Evolutionary conservation across 805 yeast species (phyloP).

Genomic region (Wickerhamiella allomyrinae): DNA sequence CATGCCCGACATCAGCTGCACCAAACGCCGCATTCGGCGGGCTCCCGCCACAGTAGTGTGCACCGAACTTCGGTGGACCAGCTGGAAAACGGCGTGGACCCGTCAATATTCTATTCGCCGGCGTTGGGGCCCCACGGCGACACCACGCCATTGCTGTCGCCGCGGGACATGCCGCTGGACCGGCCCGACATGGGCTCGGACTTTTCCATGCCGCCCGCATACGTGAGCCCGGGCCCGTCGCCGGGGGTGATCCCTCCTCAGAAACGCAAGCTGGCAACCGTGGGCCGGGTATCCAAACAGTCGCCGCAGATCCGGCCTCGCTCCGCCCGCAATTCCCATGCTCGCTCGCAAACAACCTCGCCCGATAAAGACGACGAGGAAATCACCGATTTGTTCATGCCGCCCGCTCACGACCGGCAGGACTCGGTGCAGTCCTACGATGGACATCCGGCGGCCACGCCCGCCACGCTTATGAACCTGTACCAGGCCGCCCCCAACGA

Average conservation of each 20-base stretch:
- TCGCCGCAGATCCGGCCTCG: constrained; percentile 1
- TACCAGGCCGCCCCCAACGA: neutral
- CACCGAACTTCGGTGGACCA: neutral
- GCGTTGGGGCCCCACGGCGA: constrained; percentile 1
- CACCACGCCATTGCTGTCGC: constrained; percentile 1
- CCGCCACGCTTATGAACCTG: constrained; percentile 1
- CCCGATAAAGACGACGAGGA: constrained; percentile 1
- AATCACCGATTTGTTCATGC: neutral
- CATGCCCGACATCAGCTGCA: neutral
- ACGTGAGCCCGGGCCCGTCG: neutral
- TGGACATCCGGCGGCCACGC: neutral
- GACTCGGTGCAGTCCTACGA: neutral
- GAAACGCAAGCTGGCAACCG: neutral
- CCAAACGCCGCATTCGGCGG: neutral
- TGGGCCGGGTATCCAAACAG: neutral
- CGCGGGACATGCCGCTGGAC: neutral
- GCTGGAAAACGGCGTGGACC: neutral
- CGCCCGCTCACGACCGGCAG: neutral
- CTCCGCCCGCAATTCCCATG: neutral
- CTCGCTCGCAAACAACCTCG: neutral
- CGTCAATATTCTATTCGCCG: constrained; percentile 1
- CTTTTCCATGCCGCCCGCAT: constrained; percentile 3
- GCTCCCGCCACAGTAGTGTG: no score
- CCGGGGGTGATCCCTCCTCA: neutral
- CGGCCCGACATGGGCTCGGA: neutral